Evolutionary conservation across 192 early-diverging fungal species (phyloP), one percentile per base, ranked within the genome.

Genomic region (Mortierella antarctica): DNA sequence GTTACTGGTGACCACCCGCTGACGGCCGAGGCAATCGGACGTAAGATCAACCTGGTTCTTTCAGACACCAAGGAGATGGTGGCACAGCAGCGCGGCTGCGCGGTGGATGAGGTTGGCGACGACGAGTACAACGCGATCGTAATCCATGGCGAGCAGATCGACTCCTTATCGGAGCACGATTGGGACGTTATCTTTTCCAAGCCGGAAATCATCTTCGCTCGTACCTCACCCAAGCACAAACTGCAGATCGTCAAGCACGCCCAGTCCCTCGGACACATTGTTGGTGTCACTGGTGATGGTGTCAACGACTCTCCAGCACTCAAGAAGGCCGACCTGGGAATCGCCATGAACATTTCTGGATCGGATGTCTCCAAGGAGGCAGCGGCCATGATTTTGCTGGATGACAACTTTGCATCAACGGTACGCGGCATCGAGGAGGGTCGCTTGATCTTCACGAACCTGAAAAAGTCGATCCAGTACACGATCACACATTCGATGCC

Each of bases 371-470:
- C 95, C 17, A 99, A 99, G 81, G 96, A 96, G 73, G 95, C 94
- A 0, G 97, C 97, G 18, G 89, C 95, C 48, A 99, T 99, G 97
- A 96, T 99, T 65, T 82, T 99, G 54, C 77, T 99, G 52, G 96
- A 99, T 80, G 96, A 99, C 85, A 98, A 98, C 88, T 99, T 99
- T 92, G 96, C 97, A 5, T 95, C 94, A 18, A 94, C 93, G 40
- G 91, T 99, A 40, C 80, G 86, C 21, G 97, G 96, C 70, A 96
- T 99, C 76, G 92, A 94, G 82, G 95, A 99, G 79, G 97, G 96
- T 44, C 91, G 97, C 15, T 82, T 98, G 49, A 97, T 99, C 71
- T 99, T 99, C 85, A 82, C 88, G 73, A 99, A 99, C 85, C 81
- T 99, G 65, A 96, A 95, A 83, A 99, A 98, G 82, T 95, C 92